A percentile compares a stretch with the other conserved stretches of the same genome.
phyloP scores from a whole-genome alignment of 441 rosid genomes.

The Hypseocharis bilobata region DNA sequence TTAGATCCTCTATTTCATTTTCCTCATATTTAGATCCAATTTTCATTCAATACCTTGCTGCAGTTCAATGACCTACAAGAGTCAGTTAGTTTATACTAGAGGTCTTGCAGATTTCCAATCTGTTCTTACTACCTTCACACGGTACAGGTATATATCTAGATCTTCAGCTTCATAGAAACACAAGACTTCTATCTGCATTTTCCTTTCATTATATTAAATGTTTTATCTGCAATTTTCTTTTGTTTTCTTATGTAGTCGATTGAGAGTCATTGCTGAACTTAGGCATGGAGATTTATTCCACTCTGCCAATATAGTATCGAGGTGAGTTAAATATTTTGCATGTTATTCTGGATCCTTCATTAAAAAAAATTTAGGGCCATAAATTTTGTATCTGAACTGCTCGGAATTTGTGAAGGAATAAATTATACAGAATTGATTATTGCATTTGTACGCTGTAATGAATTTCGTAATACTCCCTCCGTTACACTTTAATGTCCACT shows the following conservation, averaged over 20 bases:
- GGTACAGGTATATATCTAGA: constrained; percentile 55
- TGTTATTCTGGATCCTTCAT: constrained; percentile 5
- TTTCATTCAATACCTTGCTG: constrained; percentile 10
- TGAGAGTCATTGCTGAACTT: constrained; percentile 91
- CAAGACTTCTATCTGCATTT: neutral
- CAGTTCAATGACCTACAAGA: constrained; percentile 92
- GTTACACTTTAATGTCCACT: too few relatives aligned
- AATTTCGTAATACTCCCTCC: too few relatives aligned
- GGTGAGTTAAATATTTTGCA: constrained; percentile 34
- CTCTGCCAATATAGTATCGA: constrained; percentile 94
- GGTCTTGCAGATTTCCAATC: constrained; percentile 79
- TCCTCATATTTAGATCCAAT: neutral
- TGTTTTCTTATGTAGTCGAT: constrained; percentile 45
- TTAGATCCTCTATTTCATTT: neutral
- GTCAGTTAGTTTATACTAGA: constrained; percentile 34
- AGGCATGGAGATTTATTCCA: constrained; percentile 92
- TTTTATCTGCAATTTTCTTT: constrained; percentile 13
- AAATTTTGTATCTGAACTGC: too few relatives aligned
- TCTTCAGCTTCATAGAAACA: neutral
- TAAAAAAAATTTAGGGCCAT: neutral
- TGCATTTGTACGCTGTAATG: too few relatives aligned
- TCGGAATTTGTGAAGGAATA: too few relatives aligned
- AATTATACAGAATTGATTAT: too few relatives aligned
- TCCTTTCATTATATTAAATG: constrained; percentile 4
- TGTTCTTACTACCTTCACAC: constrained; percentile 69